These are phyloP conservation scores for Hamigera avellanea DNA, from an alignment of 495 filamentous ascomycete genomes.

Conservation along the genomic window DNA sequence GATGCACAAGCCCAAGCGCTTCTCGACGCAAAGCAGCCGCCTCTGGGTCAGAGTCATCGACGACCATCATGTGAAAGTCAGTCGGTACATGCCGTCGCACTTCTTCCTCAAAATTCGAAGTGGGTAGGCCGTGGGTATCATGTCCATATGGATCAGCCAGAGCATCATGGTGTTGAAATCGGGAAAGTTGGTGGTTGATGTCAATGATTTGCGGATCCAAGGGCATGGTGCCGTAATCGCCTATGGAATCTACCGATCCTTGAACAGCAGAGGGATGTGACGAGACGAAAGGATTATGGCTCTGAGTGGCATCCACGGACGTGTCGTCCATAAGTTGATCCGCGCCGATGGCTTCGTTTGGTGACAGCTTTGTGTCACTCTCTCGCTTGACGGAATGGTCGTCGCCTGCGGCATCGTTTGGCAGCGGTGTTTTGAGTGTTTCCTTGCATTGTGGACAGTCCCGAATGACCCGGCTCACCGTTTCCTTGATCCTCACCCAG, in stretches of 20 bases:
- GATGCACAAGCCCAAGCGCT: conserved; percentile 29
- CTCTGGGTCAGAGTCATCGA: conserved; percentile 27
- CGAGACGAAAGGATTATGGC: conserved; percentile 25
- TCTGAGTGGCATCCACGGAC: conserved; percentile 13
- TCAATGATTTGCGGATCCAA: conserved; percentile 37
- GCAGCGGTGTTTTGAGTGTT: conserved; percentile 43
- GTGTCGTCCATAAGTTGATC: conserved; percentile 23
- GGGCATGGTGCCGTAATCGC: conserved; percentile 28
- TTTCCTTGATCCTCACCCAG: conserved; percentile 99
- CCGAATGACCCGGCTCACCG: conserved; percentile 85
- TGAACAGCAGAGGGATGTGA: conserved; percentile 16
- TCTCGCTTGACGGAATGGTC: conserved; percentile 8
- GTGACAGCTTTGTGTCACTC: conserved; percentile 4
- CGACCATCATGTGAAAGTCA: conserved; percentile 37
- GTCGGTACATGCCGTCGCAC: conserved; percentile 28
- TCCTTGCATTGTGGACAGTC: conserved; percentile 90
- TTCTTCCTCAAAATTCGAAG: conserved; percentile 27
- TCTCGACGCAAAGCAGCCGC: conserved; percentile 22
- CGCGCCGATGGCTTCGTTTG: conserved; percentile 10
- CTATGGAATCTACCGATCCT: conserved; percentile 23
- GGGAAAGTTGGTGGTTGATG: conserved; percentile 26
- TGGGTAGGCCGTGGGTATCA: conserved; percentile 15
- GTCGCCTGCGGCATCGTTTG: conserved; percentile 18
- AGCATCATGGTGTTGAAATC: conserved; percentile 26
- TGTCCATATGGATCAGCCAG: conserved; percentile 25